Evolutionary conservation across 2,329 filamentous ascomycete species (phyloP).

Genomic region (Phialocephala sp.): DNA sequence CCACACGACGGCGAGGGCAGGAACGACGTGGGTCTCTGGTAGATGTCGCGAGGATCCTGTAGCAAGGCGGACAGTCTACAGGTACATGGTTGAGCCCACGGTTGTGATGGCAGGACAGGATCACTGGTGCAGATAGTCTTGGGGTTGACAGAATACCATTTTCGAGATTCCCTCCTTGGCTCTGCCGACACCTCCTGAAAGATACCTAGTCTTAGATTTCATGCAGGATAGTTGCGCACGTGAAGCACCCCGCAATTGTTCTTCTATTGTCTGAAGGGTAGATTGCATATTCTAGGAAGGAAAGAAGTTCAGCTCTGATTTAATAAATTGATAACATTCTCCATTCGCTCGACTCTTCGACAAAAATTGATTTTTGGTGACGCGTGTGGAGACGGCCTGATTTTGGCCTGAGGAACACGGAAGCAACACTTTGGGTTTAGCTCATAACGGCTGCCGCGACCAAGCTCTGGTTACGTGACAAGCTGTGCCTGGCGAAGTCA

Average conservation of each 20-base stretch:
- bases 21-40: constrained; percentile 6
- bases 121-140: constrained; percentile 13
- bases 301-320: background rate
- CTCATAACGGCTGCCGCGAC: background rate
- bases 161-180: constrained; percentile 23
- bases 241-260: background rate
- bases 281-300: background rate
- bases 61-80: constrained; percentile 18
- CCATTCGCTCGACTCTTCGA: constrained; percentile 3
- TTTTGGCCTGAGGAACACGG: constrained; percentile 5
- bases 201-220: constrained; percentile 26
- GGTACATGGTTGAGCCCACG: constrained; percentile 16
- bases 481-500: constrained; percentile 29
- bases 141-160: constrained; percentile 24
- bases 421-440: constrained; percentile 2
- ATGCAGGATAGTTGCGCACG: constrained; percentile 12
- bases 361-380: constrained; percentile 12
- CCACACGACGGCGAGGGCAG: constrained; percentile 15
- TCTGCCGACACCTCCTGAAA: constrained; percentile 22
- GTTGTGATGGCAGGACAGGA: constrained; percentile 16
- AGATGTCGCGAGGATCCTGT: constrained; percentile 19
- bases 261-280: background rate
- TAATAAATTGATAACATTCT: background rate
- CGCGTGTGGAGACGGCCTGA: background rate
- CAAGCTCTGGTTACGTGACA: constrained; percentile 19